These are phyloP conservation scores for Gamarada debralockiae DNA, from an alignment of 495 filamentous ascomycete genomes.

Conservation along the genomic window DNA sequence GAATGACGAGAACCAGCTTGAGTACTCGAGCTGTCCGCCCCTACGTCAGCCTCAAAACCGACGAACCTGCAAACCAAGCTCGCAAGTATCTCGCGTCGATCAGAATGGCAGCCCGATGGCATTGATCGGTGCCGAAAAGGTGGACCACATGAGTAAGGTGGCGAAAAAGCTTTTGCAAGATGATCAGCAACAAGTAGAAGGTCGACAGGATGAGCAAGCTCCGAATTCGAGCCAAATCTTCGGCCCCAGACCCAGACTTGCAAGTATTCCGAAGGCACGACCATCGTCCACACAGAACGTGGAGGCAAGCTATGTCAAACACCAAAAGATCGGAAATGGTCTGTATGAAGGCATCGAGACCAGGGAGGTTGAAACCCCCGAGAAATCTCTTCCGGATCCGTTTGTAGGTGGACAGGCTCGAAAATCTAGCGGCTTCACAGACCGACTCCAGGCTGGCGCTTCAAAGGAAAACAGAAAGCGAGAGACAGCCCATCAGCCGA, in stretches of 20 bases:
- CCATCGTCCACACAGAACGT: conserved; percentile 9
- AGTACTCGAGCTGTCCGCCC: not conserved
- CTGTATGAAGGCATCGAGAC: conserved; percentile 11
- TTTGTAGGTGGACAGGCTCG: conserved; percentile 5
- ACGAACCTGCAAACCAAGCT: conserved; percentile 6
- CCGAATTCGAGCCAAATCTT: conserved; percentile 3
- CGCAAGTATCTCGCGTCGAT: conserved; percentile 28
- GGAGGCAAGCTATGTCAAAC: conserved; percentile 14
- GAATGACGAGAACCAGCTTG: not conserved
- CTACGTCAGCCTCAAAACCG: not conserved
- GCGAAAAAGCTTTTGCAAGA: conserved; percentile 6
- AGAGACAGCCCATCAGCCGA: not conserved
- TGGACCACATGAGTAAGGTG: conserved; percentile 14
- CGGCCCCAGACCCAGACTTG: conserved; percentile 11
- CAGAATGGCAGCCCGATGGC: conserved; percentile 30
- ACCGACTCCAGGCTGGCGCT: conserved; percentile 2
- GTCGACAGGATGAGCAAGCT: not conserved
- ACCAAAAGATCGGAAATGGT: conserved; percentile 13
- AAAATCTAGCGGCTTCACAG: conserved; percentile 8
- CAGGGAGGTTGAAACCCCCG: conserved; percentile 5
- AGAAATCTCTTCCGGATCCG: conserved; percentile 13
- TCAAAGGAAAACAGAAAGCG: not conserved
- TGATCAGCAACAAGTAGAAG: not conserved
- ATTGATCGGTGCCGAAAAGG: not conserved
- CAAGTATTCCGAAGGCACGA: conserved; percentile 11